phyloP scores from a whole-genome alignment of 1,284 basidiomycete genomes.

The Exobasidium rhododendri region DNA sequence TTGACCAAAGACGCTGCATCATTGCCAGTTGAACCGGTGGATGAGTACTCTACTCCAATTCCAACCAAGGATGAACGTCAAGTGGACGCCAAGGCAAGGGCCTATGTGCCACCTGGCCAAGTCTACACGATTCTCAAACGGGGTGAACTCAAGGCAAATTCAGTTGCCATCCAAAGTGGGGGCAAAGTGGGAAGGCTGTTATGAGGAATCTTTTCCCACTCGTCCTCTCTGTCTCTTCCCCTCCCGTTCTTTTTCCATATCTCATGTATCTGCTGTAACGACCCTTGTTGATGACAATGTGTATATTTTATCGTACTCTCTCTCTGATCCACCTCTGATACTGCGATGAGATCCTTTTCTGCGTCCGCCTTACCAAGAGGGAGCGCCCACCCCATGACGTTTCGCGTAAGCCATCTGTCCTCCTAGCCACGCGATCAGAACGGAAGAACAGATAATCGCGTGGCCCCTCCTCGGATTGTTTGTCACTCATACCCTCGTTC shows the following conservation, averaged over 20 bases:
- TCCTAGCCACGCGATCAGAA: too few species aligned
- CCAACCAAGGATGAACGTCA: conserved; percentile 8
- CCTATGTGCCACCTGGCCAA: conserved; percentile 48
- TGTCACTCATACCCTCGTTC: too few species aligned
- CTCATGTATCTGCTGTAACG: not conserved
- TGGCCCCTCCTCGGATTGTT: too few species aligned
- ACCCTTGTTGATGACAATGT: too few species aligned
- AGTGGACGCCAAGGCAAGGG: conserved; percentile 25
- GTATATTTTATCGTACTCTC: not conserved
- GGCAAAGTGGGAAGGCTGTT: conserved; percentile 18
- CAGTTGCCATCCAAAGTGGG: conserved; percentile 12
- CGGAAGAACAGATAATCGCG: too few species aligned
- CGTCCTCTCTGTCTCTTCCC: not conserved
- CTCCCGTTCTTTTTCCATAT: not conserved
- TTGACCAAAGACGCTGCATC: conserved; percentile 7
- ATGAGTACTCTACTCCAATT: conserved; percentile 9
- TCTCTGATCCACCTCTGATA: too few species aligned
- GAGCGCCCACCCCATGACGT: too few species aligned
- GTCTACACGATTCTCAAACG: conserved; percentile 45
- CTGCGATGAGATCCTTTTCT: too few species aligned
- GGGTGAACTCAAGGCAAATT: conserved; percentile 28
- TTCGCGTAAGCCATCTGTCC: too few species aligned
- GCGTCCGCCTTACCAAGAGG: too few species aligned
- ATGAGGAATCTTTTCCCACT: too few species aligned
- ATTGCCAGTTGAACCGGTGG: conserved; percentile 9